A percentile compares a stretch with the other conserved stretches of the same genome.
phyloP scores from a whole-genome alignment of 1,139 yeast genomes.

The Kodamaea suecica region DNA sequence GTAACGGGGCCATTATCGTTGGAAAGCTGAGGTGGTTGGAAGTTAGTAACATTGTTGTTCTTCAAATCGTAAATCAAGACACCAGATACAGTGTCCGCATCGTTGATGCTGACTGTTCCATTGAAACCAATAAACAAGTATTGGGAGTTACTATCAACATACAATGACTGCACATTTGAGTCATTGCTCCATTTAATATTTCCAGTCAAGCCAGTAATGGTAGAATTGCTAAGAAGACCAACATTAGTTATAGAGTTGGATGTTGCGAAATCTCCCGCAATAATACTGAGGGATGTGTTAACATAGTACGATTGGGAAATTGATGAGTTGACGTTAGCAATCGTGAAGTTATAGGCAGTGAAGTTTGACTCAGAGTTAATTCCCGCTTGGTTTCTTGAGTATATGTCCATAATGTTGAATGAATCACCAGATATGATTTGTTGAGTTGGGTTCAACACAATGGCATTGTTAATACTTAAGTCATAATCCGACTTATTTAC shows the following conservation, averaged over 20 bases:
- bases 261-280: slow-evolving; percentile 47
- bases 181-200: slow-evolving; percentile 35
- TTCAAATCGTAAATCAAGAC: slow-evolving; percentile 51
- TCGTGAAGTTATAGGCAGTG: slow-evolving; percentile 22
- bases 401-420: slow-evolving; percentile 38
- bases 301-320: slow-evolving; percentile 42
- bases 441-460: slow-evolving; percentile 21
- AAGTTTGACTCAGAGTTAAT: slow-evolving; percentile 23
- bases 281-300: slow-evolving; percentile 47
- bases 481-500: slow-evolving; percentile 29
- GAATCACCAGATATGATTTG: slow-evolving; percentile 40
- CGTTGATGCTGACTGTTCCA: slow-evolving; percentile 37
- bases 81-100: slow-evolving; percentile 35
- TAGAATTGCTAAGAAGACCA: slow-evolving; percentile 38
- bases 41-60: slow-evolving; percentile 32
- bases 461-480: slow-evolving; percentile 37
- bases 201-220: slow-evolving; percentile 25
- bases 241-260: slow-evolving; percentile 22
- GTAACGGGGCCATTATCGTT: slow-evolving; percentile 25
- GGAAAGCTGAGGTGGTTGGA: slow-evolving; percentile 49
- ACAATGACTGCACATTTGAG: slow-evolving; percentile 38
- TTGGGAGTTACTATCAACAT: slow-evolving; percentile 35
- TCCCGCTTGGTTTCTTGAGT: slow-evolving; percentile 31
- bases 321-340: slow-evolving; percentile 30
- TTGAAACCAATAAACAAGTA: slow-evolving; percentile 51